These are phyloP conservation scores for Fragaria iinumae DNA, from an alignment of 306 rosid species.

Conservation along the genomic window DNA sequence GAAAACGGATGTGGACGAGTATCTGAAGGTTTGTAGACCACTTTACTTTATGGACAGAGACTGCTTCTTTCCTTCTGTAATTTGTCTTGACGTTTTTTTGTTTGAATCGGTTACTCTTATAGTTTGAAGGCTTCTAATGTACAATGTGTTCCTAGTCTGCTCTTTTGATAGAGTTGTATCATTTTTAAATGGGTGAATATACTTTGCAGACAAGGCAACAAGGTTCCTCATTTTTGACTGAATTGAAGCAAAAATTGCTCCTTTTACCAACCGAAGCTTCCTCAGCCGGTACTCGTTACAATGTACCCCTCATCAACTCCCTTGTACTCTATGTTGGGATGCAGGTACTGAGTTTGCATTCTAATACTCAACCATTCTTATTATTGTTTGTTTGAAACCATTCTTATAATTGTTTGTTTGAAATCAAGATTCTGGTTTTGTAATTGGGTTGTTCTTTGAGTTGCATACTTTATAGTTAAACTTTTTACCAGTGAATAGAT, in stretches of 20 bases:
- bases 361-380: neutral
- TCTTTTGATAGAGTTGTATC: neutral
- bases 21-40: slow-evolving; percentile 57
- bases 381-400: neutral
- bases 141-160: neutral
- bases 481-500: neutral
- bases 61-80: neutral
- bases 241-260: slow-evolving; percentile 81
- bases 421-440: neutral
- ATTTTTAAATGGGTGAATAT: slow-evolving; percentile 5
- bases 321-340: slow-evolving; percentile 94
- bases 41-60: neutral
- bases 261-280: slow-evolving; percentile 73
- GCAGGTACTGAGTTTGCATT: slow-evolving; percentile 60
- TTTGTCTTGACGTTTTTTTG: neutral
- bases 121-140: neutral
- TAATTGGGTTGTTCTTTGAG: neutral
- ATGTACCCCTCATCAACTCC: slow-evolving; percentile 90
- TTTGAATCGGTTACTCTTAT: neutral
- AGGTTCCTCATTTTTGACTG: slow-evolving; percentile 65
- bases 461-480: neutral
- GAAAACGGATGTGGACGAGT: slow-evolving; percentile 90
- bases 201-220: slow-evolving; percentile 71
- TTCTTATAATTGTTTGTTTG: neutral
- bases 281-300: slow-evolving; percentile 86